Percentiles rank a stretch among this genome's conserved stretches.
These are phyloP conservation scores for Lepidium aucheri DNA, from an alignment of 345 rosid genomes.

Conservation along the genomic window DNA sequence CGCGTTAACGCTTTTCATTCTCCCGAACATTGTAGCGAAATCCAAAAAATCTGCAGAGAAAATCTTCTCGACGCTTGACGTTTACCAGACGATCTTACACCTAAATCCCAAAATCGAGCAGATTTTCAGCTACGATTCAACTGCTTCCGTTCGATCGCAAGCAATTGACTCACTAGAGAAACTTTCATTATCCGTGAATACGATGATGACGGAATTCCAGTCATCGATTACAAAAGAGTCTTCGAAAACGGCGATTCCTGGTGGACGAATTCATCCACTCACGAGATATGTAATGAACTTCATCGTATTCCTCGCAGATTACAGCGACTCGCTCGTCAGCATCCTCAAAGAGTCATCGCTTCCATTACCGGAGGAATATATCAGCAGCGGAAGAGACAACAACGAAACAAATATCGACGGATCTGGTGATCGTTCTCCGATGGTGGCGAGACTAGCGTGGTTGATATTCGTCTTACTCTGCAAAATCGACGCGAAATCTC, in stretches of 20 bases:
- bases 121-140: conserved; percentile 52
- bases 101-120: conserved; percentile 52
- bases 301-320: conserved; percentile 60
- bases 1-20: conserved; percentile 50
- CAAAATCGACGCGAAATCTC: conserved; percentile 29
- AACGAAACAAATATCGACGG: conserved; percentile 16
- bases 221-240: conserved; percentile 53
- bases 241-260: conserved; percentile 47
- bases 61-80: conserved; percentile 64
- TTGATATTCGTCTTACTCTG: conserved; percentile 20
- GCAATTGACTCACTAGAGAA: conserved; percentile 45
- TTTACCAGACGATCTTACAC: conserved; percentile 58
- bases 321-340: conserved; percentile 44
- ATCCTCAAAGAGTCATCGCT: conserved; percentile 50
- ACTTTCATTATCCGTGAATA: conserved; percentile 45
- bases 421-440: conserved; percentile 8
- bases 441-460: conserved; percentile 23
- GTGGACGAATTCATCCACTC: conserved; percentile 80
- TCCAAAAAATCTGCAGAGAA: conserved; percentile 62
- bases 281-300: conserved; percentile 92
- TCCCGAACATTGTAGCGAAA: conserved; percentile 57
- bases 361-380: conserved; percentile 43
- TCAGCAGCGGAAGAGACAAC: conserved; percentile 16
- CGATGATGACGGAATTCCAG: conserved; percentile 58
- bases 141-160: conserved; percentile 37